Percentiles rank a stretch among this genome's conserved stretches.
phyloP scores from a whole-genome alignment of 805 yeast genomes.

The Yarrowia porcina region DNA sequence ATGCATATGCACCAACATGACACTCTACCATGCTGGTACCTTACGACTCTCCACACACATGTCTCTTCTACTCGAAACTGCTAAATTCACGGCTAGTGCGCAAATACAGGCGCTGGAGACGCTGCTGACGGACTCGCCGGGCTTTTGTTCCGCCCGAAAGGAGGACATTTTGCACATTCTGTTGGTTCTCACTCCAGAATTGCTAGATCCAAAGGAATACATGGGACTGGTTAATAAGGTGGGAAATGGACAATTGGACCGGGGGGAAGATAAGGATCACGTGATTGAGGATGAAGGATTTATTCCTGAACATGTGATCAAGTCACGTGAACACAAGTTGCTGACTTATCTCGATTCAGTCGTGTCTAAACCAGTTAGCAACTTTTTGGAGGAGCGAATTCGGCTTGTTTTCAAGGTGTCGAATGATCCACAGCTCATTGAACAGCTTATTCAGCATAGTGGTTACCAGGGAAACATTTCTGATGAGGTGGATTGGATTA shows the following conservation, averaged over 20 bases:
- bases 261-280: not conserved
- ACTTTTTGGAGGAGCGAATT: slow-evolving; percentile 15
- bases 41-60: not conserved
- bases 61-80: slow-evolving; percentile 8
- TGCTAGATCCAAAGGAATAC: slow-evolving; percentile 12
- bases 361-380: not conserved
- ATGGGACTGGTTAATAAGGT: slow-evolving; percentile 1
- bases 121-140: not conserved
- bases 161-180: slow-evolving; percentile 8
- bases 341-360: not conserved
- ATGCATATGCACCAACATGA: not conserved
- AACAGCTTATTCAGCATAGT: not conserved
- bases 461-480: not conserved
- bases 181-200: slow-evolving; percentile 15
- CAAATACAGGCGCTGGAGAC: not conserved
- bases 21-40: not conserved
- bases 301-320: not conserved
- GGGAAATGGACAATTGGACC: slow-evolving; percentile 1
- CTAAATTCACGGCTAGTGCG: not conserved
- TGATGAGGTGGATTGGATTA: not conserved
- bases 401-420: slow-evolving; percentile 4
- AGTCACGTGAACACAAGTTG: not conserved
- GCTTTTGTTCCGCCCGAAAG: not conserved
- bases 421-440: not conserved
- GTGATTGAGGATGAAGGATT: not conserved